Base-by-base conservation (phyloP, 2,329 filamentous ascomycete genomes). In the Fusarium lateritium region DNA sequence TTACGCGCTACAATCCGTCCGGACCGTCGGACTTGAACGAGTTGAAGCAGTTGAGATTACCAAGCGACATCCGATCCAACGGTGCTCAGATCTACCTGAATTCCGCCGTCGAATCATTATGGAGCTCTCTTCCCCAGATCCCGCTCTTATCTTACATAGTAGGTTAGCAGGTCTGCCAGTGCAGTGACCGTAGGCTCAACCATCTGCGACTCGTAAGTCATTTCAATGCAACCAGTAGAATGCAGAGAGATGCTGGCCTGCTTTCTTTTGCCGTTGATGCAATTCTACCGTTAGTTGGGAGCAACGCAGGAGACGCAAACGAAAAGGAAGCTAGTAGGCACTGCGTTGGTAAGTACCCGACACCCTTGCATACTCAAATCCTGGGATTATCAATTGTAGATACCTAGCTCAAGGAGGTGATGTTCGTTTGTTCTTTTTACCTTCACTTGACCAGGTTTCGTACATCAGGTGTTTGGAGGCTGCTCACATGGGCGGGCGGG, bases 1-100 rank as follows among this genome's bases (percentile, higher is more conserved):
- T 55, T 31, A 31, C 15, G 11, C 26, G 6, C 17, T 17, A 17
- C 17, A 17, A 40, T 52, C 10, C 45, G 40, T 21, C 21, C 51
- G 61, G 65, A 28, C 39, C 28, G 52, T 69, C 56, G 61, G 64
- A 24, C 2, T 42, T 50, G 44, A 31, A 8, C 31, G 31, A 24
- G 39, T 43, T 42, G 31, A 17, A 14, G 38, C 24, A 15, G 17
- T 34, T 54, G 21, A 28, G 31, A 50, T 67, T 49, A 67, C 45
- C 44, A 55, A 53, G 66, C 62, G 50, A 39, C 33, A 22, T 33
- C 17, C 28, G 34, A 11, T 17, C 3, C 21, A n/a, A 39, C 28
- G 11, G 33, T 22, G 8, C 11, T 22, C 14, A 39, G 24, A 39
- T 36, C 11, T 19, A 11, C 1, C 7, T 34, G 31, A n/a, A 56